Percentiles rank a stretch among this genome's conserved stretches.
These are phyloP conservation scores for Rhizopogon salebrosus DNA, from an alignment of 768 basidiomycete species.

Conservation along the genomic window DNA sequence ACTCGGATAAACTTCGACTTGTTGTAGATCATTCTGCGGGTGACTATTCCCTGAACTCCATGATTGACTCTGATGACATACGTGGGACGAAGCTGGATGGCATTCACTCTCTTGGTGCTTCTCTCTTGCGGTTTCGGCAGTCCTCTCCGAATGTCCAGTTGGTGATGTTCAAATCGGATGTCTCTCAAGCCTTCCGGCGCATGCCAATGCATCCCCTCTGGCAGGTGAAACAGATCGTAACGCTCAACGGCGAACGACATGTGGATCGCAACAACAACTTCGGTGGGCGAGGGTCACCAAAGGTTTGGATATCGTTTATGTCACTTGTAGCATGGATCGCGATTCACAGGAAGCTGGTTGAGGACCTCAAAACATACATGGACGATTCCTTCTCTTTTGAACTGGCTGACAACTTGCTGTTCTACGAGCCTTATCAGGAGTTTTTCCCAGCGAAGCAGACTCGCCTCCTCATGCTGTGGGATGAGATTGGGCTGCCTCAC, in stretches of 20 bases:
- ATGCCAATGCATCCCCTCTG: slow-evolving; percentile 13
- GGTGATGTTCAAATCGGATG: background rate
- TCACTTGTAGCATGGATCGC: slow-evolving; percentile 24
- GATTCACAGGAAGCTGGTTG: too few relatives aligned
- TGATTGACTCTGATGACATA: slow-evolving; percentile 21
- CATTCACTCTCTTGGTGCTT: slow-evolving; percentile 25
- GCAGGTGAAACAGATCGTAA: slow-evolving; percentile 34
- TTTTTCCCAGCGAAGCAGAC: slow-evolving; percentile 19
- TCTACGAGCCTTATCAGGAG: slow-evolving; percentile 19
- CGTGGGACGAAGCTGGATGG: slow-evolving; percentile 28
- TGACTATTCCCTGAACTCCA: slow-evolving; percentile 28
- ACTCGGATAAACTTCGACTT: slow-evolving; percentile 29
- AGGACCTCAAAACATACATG: too few relatives aligned
- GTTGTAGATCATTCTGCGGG: slow-evolving; percentile 37
- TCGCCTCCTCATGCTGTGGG: slow-evolving; percentile 23
- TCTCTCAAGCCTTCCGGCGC: too few relatives aligned
- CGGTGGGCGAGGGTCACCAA: slow-evolving; percentile 13
- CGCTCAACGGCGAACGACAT: slow-evolving; percentile 14
- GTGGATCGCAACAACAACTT: slow-evolving; percentile 22
- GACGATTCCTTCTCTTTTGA: too few relatives aligned
- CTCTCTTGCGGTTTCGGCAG: fast-evolving
- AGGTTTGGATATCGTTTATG: slow-evolving; percentile 28
- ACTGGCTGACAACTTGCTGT: slow-evolving; percentile 13
- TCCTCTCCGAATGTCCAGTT: background rate
- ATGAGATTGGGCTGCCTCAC: slow-evolving; percentile 24